These are phyloP conservation scores for Yamadazyma atmosphaerica DNA, from an alignment of 1,139 yeast genomes.

Conservation along the genomic window DNA sequence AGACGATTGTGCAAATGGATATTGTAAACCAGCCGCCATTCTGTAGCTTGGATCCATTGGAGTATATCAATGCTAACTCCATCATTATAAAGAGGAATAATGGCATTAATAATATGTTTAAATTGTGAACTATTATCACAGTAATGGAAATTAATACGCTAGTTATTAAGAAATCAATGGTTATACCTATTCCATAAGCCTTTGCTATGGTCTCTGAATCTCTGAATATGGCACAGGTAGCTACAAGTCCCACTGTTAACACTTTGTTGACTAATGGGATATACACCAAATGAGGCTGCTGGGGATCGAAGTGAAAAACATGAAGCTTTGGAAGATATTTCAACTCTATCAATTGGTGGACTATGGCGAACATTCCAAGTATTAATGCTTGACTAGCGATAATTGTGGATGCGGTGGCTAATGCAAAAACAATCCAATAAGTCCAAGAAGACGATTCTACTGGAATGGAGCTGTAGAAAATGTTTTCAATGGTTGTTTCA, in stretches of 20 bases:
- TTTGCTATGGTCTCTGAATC: conserved; percentile 53
- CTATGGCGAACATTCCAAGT: conserved; percentile 53
- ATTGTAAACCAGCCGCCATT: conserved; percentile 13
- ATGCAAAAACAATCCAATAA: conserved; percentile 53
- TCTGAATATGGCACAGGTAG: conserved; percentile 53
- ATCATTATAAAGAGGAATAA: conserved; percentile 9
- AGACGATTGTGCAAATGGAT: conserved; percentile 6
- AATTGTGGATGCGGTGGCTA: conserved; percentile 55
- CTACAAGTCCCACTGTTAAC: conserved; percentile 49
- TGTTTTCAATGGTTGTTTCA: conserved; percentile 25
- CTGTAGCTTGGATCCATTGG: conserved; percentile 6
- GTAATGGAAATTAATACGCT: conserved; percentile 41
- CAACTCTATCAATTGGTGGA: conserved; percentile 51
- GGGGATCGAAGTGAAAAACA: conserved; percentile 35
- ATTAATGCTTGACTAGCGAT: conserved; percentile 64
- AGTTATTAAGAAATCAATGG: conserved; percentile 55
- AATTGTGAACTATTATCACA: conserved; percentile 6
- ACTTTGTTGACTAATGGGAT: conserved; percentile 51
- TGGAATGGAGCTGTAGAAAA: conserved; percentile 47
- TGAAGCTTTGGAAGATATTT: conserved; percentile 55
- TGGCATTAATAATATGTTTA: neutral
- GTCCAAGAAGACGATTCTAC: conserved; percentile 22
- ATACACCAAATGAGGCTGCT: conserved; percentile 50
- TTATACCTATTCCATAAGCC: conserved; percentile 61
- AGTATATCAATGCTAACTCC: conserved; percentile 7